These are phyloP conservation scores for Imleria badia DNA, from an alignment of 768 basidiomycete species.

Conservation along the genomic window DNA sequence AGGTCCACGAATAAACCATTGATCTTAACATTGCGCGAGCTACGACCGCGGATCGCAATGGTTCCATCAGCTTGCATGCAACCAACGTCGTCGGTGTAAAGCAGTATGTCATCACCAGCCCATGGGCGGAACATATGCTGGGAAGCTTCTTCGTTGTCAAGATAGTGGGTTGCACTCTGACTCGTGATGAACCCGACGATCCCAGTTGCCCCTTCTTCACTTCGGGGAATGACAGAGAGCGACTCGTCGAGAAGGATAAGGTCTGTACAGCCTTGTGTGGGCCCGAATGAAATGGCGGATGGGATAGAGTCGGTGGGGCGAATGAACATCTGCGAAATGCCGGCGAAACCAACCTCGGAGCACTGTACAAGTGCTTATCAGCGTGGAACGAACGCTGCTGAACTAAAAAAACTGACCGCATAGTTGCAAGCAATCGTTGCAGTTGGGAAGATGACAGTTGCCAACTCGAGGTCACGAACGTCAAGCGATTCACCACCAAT, in stretches of 20 bases:
- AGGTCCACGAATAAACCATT: conserved; percentile 17
- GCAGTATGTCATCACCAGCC: conserved; percentile 10
- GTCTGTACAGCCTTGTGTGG: conserved; percentile 9
- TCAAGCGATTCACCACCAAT: conserved; percentile 16
- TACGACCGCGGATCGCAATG: conserved; percentile 12
- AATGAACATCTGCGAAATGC: conserved; percentile 15
- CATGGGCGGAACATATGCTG: conserved; percentile 17
- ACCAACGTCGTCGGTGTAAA: conserved; percentile 16
- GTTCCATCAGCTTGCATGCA: conserved; percentile 19
- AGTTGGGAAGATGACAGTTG: conserved; percentile 10
- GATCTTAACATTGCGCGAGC: conserved; percentile 16
- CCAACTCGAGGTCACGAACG: conserved; percentile 9
- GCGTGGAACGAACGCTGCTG: not conserved
- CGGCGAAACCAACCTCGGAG: conserved; percentile 16
- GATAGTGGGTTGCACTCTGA: conserved; percentile 11
- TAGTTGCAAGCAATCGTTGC: conserved; percentile 16
- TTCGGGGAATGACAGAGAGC: conserved; percentile 6
- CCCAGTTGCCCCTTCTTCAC: conserved; percentile 4
- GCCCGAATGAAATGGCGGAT: conserved; percentile 8
- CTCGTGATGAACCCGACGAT: conserved; percentile 12
- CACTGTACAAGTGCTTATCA: not conserved
- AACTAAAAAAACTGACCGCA: conserved; percentile 3
- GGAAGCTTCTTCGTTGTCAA: conserved; percentile 13
- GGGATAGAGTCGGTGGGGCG: conserved; percentile 14
- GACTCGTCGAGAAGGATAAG: conserved; percentile 16